Percentiles rank a stretch among this genome's conserved stretches.
Conservation (phyloP, 495 filamentous ascomycete species). For the Viridothelium virens region DNA sequence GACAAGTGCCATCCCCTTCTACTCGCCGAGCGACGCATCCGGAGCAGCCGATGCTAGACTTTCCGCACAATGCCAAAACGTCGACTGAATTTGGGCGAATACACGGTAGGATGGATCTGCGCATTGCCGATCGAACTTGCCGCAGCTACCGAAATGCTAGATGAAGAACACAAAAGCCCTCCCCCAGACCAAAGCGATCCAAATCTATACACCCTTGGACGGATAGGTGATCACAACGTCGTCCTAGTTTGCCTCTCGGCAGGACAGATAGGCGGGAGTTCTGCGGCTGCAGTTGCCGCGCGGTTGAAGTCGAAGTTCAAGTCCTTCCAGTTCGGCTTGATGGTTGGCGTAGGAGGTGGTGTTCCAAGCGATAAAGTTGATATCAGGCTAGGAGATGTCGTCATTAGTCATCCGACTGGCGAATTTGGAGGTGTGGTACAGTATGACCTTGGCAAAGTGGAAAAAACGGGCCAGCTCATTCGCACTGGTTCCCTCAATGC, state of each 20-base stretch:
- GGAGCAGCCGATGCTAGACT: not conserved
- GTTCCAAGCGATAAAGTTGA: conserved; percentile 13
- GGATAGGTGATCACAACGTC: conserved; percentile 38
- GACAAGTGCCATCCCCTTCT: not conserved
- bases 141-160: conserved; percentile 42
- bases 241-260: conserved; percentile 41
- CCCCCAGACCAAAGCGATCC: conserved; percentile 20
- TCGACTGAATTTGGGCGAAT: conserved; percentile 17
- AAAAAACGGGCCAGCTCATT: not conserved
- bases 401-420: conserved; percentile 26
- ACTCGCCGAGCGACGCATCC: not conserved
- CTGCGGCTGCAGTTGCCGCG: conserved; percentile 30
- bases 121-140: conserved; percentile 39
- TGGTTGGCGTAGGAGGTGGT: conserved; percentile 18
- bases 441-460: conserved; percentile 29
- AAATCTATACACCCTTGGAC: conserved; percentile 36
- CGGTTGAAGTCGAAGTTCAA: conserved; percentile 34
- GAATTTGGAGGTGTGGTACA: conserved; percentile 27
- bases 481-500: not conserved
- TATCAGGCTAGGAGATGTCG: conserved; percentile 22
- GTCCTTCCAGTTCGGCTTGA: conserved; percentile 19
- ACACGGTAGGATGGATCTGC: conserved; percentile 48
- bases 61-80: not conserved
- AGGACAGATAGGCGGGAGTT: conserved; percentile 27
- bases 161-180: conserved; percentile 36